Evolutionary conservation across 176 grass and related monocot species (phyloP).

Genomic region (Miscanthus lutarioriparius): DNA sequence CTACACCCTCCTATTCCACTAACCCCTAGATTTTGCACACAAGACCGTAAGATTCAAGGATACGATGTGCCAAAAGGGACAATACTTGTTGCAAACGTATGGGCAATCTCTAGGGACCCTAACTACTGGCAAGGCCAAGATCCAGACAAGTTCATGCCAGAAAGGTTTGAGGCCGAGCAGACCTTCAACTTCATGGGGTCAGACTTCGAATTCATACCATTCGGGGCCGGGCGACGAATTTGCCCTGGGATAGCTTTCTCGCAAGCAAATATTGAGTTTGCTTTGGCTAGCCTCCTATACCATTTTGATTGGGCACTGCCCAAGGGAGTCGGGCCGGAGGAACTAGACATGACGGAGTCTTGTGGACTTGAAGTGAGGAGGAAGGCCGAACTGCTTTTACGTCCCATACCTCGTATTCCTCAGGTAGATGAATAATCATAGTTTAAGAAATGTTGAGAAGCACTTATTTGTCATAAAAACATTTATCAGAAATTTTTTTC

Average conservation of each 20-base stretch:
- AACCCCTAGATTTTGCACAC: not conserved
- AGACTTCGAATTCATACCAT: constrained; percentile 39
- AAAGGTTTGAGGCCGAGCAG: constrained; percentile 25
- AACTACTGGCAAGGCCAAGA: constrained; percentile 32
- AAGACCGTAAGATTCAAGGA: not conserved
- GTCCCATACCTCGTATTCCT: too few species aligned
- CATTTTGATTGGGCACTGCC: too few species aligned
- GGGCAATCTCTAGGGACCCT: constrained; percentile 36
- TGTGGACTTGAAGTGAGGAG: too few species aligned
- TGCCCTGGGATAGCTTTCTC: constrained; percentile 38
- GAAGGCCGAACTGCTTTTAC: too few species aligned
- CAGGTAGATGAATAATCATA: too few species aligned
- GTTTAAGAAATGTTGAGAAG: too few species aligned
- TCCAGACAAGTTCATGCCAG: constrained; percentile 33
- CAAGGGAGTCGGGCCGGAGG: not conserved
- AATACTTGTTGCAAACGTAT: constrained; percentile 28
- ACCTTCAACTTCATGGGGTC: not conserved
- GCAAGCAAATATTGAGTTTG: constrained; percentile 19
- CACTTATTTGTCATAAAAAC: too few species aligned
- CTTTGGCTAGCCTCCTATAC: too few species aligned
- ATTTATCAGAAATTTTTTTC: too few species aligned
- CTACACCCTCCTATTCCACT: constrained; percentile 32
- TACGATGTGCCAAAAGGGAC: constrained; percentile 33
- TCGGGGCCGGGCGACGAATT: constrained; percentile 28
- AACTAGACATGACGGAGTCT: too few species aligned